Evolutionary conservation across 495 filamentous ascomycete genomes (phyloP).

Genomic region (Echria macrotheca): DNA sequence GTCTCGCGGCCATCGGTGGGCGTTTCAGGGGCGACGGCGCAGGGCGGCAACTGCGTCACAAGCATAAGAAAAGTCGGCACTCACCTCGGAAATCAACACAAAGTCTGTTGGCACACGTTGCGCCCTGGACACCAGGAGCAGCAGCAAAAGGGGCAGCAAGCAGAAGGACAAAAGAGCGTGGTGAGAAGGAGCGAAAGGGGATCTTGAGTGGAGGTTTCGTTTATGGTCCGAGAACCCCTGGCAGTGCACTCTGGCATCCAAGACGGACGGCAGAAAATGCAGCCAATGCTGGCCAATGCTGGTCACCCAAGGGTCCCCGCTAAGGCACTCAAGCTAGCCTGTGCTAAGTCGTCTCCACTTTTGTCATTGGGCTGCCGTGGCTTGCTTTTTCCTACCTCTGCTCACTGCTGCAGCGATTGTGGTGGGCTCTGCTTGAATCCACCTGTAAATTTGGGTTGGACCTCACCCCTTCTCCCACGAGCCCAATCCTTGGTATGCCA

Average conservation of each 20-base stretch:
- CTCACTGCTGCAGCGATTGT: background rate
- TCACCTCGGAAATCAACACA: constrained; percentile 21
- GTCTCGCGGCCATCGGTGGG: background rate
- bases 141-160: constrained; percentile 23
- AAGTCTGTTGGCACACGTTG: constrained; percentile 32
- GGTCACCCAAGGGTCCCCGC: constrained; percentile 14
- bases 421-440: background rate
- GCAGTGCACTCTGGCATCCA: constrained; percentile 9
- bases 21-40: constrained; percentile 3
- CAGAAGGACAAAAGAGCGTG: constrained; percentile 34
- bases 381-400: constrained; percentile 8
- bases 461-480: background rate
- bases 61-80: constrained; percentile 5
- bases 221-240: constrained; percentile 27
- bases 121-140: constrained; percentile 36
- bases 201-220: constrained; percentile 31
- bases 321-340: constrained; percentile 19
- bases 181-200: constrained; percentile 27
- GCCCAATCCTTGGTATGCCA: background rate
- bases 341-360: constrained; percentile 25
- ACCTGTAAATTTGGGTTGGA: constrained; percentile 5
- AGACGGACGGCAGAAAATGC: constrained; percentile 18
- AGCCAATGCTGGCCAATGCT: constrained; percentile 21
- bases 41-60: background rate
- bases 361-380: constrained; percentile 28